Conservation (phyloP, 1,284 basidiomycete genomes). For the Ceratobasidium sp. region DNA sequence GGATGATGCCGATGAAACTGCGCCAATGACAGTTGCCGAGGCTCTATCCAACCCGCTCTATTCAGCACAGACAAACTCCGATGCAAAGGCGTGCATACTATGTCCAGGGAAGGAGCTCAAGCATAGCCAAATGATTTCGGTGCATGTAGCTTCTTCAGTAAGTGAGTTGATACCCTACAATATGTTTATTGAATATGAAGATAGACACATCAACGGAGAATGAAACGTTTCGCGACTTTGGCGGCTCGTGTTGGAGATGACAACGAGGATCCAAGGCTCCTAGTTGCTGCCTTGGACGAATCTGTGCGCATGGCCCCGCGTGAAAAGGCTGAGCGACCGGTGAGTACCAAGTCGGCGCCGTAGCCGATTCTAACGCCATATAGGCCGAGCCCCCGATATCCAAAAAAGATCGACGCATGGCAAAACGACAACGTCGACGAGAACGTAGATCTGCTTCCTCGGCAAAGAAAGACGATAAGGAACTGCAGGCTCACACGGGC, state of each 20-base stretch:
- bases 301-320: slow-evolving; percentile 25
- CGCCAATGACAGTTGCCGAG: slow-evolving; percentile 69
- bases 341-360: neutral
- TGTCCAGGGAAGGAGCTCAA: slow-evolving; percentile 84
- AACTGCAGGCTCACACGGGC: neutral
- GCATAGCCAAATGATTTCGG: slow-evolving; percentile 68
- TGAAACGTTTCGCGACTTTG: slow-evolving; percentile 62
- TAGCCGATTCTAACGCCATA: neutral
- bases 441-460: slow-evolving; percentile 22
- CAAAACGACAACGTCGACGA: slow-evolving; percentile 40
- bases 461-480: neutral
- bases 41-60: slow-evolving; percentile 76
- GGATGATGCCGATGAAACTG: slow-evolving; percentile 55
- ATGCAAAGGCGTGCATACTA: slow-evolving; percentile 72
- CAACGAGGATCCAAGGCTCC: slow-evolving; percentile 25
- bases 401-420: slow-evolving; percentile 16
- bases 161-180: slow-evolving; percentile 57
- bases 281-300: slow-evolving; percentile 41
- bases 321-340: neutral
- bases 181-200: neutral
- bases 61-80: slow-evolving; percentile 61
- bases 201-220: slow-evolving; percentile 73
- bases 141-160: slow-evolving; percentile 77
- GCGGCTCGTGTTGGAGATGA: slow-evolving; percentile 30
- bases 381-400: slow-evolving; percentile 23